Evolutionary conservation across 345 rosid genomes (phyloP).

Genomic region (Camelina neglecta): DNA sequence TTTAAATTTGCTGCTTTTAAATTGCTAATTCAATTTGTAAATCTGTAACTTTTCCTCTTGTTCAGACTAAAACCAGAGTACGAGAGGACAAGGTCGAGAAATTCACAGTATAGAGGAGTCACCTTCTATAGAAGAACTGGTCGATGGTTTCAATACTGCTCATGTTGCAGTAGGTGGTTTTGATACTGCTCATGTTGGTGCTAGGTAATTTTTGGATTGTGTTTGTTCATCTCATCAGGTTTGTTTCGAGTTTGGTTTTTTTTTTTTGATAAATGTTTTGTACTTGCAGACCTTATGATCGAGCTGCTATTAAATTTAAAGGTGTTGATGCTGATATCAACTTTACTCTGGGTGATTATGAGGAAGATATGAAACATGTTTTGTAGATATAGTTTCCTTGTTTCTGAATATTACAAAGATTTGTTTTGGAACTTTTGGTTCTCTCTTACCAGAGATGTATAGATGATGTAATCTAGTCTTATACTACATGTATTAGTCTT

Average conservation of each 20-base stretch:
- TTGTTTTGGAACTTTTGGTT: too few species aligned
- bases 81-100: constrained; percentile 93
- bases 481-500: too few species aligned
- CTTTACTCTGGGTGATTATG: constrained; percentile 63
- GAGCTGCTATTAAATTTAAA: constrained; percentile 95
- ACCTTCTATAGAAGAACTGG: constrained; percentile 98
- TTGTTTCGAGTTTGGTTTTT: not conserved
- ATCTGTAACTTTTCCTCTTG: too few species aligned
- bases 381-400: too few species aligned
- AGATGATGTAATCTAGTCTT: too few species aligned
- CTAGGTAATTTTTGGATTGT: constrained; percentile 56
- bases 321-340: constrained; percentile 96
- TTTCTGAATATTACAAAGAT: too few species aligned
- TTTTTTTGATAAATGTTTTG: not conserved
- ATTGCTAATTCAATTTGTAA: too few species aligned
- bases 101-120: constrained; percentile 95
- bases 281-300: constrained; percentile 80
- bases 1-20: too few species aligned
- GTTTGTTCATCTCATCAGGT: not conserved
- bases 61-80: constrained; percentile 44
- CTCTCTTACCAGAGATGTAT: too few species aligned
- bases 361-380: constrained; percentile 48
- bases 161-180: constrained; percentile 69
- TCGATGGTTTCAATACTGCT: constrained; percentile 53
- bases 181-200: constrained; percentile 97